Evolutionary conservation across 1,139 yeast species (phyloP), one percentile per base, ranked within the genome.

Genomic region (Suhomyces anneliseae): DNA sequence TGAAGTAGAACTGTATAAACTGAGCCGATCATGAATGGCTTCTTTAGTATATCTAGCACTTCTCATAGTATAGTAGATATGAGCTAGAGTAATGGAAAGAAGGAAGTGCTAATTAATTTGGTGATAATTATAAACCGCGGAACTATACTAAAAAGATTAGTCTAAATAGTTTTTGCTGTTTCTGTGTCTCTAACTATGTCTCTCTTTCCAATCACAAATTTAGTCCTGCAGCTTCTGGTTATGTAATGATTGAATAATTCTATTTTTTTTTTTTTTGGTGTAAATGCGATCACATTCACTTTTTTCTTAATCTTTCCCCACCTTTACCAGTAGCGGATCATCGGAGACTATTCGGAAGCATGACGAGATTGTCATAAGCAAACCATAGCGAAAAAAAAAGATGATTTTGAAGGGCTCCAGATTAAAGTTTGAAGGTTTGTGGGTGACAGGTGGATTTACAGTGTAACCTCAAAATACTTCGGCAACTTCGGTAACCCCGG

Each of bases 21-120:
- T 63, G 42, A 70, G 54, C 19, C 71, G 58, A 47, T 71, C 73
- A 27, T 59, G 58, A 36, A 70, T 59, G 14, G 67, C 71, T 19
- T 69, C 70, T 14, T 51, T 56, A 19, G 72, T 71, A 46, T 62
- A 59, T 33, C 54, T 55, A 7, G 60, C 63, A 11, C 65, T 60
- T 36, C 44, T 59, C 63, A 60, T 14, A 14, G 15, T 14, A 60
- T 14, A 14, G 15, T 14, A 14, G 15, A 14, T 14, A 14, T n/a
- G 59, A 11, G 27, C 3, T 8, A 29, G 3, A 29, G 10, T 29
- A 29, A 8, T 29, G 15, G 15, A 14, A 14, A 14, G 15, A 14
- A 14, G 15, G n/a, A 29, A 9, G 32, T 29, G 32, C 32, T 29
- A 29, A 9, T 29, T 29, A 7, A 29, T 1, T 29, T 29, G 32